Evolutionary conservation across 2,329 filamentous ascomycete species (phyloP), one percentile per base, ranked within the genome.

Genomic region (Amauroascus niger): DNA sequence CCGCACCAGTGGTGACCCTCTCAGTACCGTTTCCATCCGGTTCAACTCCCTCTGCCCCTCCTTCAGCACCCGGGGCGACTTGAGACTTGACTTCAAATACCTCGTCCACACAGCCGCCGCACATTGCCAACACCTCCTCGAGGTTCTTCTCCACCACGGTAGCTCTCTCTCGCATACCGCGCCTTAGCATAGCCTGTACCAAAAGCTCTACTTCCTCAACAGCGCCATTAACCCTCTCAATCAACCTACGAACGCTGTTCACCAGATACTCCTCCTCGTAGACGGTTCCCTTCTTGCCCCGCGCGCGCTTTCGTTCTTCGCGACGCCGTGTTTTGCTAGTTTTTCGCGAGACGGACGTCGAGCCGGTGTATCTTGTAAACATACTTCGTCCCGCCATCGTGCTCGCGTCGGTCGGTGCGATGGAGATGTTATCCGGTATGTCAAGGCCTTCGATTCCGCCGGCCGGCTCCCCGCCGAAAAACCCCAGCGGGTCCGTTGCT

Each of bases 211-310:
- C 80, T 67, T 98, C 93, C 0, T 80, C 77, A 49, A 82, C 79
- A 2, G 84, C 78, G 20, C 76, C 76, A 67, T 90, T 88, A 20
- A 95, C 81, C 33, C 90, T 79, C 67, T 95, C 88, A 13, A 95
- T 80, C 32, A 98, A 76, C 22, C 93, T 78, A 11, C 84, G 80
- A 33, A 97, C 83, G 61, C 85, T 91, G 67, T 90, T 93, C 55
- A 95, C 84, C 4, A 98, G 79, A 68, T 98, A 98, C 69, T 97
- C 93, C 66, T 97, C 91, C 69, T 98, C 93, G 69, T 98, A 98
- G 4, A 98, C 87, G 14, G 88, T 95, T 9, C 93, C 93, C 75
- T 97, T 97, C 68, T 95, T 91, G 22, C 93, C 93, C 6, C 88
- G 77, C 0, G 93, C 93, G 14, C 91, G 82, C 78, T 98, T 98